Base-by-base conservation (phyloP, 2,329 filamentous ascomycete genomes). In the Pyrenochaeta sp. region DNA sequence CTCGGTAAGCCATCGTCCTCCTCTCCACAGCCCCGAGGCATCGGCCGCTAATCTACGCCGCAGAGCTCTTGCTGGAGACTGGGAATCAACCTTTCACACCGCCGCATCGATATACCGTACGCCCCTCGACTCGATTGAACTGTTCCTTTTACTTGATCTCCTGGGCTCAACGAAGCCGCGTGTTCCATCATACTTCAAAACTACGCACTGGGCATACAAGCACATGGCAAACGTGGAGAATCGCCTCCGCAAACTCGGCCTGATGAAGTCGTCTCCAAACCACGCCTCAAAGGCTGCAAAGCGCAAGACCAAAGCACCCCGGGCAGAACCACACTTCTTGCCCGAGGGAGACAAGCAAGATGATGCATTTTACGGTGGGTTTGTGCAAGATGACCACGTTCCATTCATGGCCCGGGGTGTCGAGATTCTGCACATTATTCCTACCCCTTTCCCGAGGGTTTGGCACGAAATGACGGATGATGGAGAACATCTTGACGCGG, bases 131-230 rank as follows among this genome's bases (percentile, higher is more conserved):
- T 86, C 90, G 14, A 96, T 99, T 65, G 87, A 87, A 47, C 81
- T 97, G 9, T 96, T 97, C 66, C 80, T 97, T 4, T 82, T 97
- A 15, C 82, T 99, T 26, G 94, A 97, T 68, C 80, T 97, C 2
- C 81, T 99, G 0, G 94, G 94, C 9, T 75, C 84, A 0, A 74
- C 81, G 10, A 72, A 83, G 26, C 90, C 93, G 0, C 74, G 63
- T 0, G 80, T 99, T 1, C 90, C 90, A 1, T 96, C 90, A 1
- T 96, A 93, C 74, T 97, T 96, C 70, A 81, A 86, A 50, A 88
- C 87, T 0, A 96, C 93, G 1, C 93, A 97, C 65, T 96, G 94
- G 93, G 92, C 92, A 2, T 97, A 97, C 69, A 80, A 85, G 59
- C 81, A 82, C 49, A 84, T 97, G 79, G 88, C 89, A 1, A 72